phyloP scores from a whole-genome alignment of 2,329 filamentous ascomycete species.

The Rutstroemia sp. region DNA sequence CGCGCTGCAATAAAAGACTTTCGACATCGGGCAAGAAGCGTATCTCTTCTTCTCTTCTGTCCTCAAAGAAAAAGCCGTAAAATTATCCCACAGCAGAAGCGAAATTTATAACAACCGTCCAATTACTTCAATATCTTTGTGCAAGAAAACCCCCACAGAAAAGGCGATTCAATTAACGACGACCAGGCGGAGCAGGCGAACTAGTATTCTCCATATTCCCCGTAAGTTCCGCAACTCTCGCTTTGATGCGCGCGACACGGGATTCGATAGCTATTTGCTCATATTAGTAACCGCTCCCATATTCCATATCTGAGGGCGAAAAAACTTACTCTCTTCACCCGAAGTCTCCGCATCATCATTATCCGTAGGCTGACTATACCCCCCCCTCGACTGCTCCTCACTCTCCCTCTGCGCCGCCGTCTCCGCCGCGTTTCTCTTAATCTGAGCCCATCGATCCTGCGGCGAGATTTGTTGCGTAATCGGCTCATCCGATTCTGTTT shows the following conservation, averaged over 20 bases:
- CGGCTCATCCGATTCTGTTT: constrained; percentile 30
- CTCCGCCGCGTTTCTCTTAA: constrained; percentile 87
- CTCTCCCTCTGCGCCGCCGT: constrained; percentile 59
- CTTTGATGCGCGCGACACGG: constrained; percentile 94
- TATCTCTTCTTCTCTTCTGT: no score
- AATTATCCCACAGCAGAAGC: constrained; percentile 2
- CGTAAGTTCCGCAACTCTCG: constrained; percentile 88
- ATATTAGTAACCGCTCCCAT: constrained; percentile 17
- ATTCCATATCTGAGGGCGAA: neutral
- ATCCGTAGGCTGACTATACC: constrained; percentile 49
- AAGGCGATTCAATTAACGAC: no score
- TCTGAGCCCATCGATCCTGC: constrained; percentile 89
- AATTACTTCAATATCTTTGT: no score
- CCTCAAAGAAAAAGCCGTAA: no score
- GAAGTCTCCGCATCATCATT: constrained; percentile 84
- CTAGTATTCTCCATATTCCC: constrained; percentile 59
- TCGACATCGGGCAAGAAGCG: neutral
- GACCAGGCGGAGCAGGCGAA: constrained; percentile 9
- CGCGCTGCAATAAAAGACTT: constrained; percentile 2
- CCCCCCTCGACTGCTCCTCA: constrained; percentile 53
- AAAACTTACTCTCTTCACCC: constrained; percentile 80
- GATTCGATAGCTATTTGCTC: constrained; percentile 75
- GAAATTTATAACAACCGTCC: neutral
- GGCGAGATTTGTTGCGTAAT: constrained; percentile 10
- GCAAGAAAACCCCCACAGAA: no score